Conservation (phyloP, 164 flowering plant genomes). For the Berberis thunbergii region DNA sequence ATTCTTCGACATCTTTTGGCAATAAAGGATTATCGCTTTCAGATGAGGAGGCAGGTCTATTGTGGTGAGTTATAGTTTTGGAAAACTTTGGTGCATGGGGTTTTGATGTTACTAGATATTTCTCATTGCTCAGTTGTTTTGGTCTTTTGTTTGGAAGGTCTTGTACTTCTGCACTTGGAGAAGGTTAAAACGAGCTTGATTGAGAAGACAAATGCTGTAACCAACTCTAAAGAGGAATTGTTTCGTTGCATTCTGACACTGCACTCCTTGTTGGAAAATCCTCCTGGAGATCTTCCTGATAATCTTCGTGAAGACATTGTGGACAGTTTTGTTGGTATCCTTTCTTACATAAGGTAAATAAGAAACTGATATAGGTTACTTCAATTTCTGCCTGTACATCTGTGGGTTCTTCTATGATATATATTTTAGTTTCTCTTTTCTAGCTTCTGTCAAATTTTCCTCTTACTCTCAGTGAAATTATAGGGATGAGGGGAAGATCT, state of each 20-base stretch:
- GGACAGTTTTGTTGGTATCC: conserved; percentile 49
- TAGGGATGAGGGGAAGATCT: conserved; percentile 84
- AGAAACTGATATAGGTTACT: neutral
- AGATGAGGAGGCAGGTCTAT: conserved; percentile 65
- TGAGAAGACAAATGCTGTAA: conserved; percentile 23
- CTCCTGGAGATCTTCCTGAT: conserved; percentile 85
- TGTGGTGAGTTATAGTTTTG: conserved; percentile 42
- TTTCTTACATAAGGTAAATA: conserved; percentile 49
- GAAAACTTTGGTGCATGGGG: neutral
- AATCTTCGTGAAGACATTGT: conserved; percentile 53
- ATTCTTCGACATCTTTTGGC: conserved; percentile 69
- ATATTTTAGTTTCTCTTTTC: neutral
- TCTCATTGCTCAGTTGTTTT: neutral
- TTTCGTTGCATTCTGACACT: conserved; percentile 62
- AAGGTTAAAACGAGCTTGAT: conserved; percentile 49
- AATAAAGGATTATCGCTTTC: conserved; percentile 56
- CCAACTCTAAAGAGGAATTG: conserved; percentile 55
- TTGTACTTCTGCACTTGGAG: conserved; percentile 54
- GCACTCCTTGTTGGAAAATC: conserved; percentile 83
- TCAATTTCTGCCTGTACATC: neutral
- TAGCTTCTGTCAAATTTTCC: neutral
- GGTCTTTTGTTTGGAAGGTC: conserved; percentile 28
- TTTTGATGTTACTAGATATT: neutral
- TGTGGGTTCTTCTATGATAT: neutral
- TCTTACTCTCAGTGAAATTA: conserved; percentile 9